Base-by-base conservation (phyloP, 169 alveolate species). In the Plasmodium vinckei region DNA sequence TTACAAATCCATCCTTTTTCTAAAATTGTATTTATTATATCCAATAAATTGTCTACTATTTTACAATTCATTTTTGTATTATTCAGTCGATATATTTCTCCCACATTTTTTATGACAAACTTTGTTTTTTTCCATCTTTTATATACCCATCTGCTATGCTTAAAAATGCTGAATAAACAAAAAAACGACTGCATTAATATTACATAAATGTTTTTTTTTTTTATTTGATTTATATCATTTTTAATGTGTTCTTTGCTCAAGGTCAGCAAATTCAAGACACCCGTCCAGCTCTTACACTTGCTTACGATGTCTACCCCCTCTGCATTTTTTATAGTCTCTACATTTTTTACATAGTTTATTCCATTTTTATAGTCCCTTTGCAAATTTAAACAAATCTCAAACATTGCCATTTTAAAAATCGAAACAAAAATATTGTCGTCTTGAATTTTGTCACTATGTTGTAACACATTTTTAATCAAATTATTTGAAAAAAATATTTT, bases 121-220 rank as follows among this genome's bases (percentile, higher is more conserved):
- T 57, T 57, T 19, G 17, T 65, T 15, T 15, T 75, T 46, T 6
- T 13, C 19, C 15, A 5, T 42, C 27, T 15, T 15, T 59, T 12
- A 60, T 15, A 57, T 13, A 19, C 33, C 33, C 21, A 10, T 15
- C 17, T 59, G 15, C 49, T 61, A 19, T 21, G 19, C 23, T 39
- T 64, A 64, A 54, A 59, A n/a, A 79, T 51, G 33, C 51, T 10
- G 42, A 53, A n/a, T 53, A 79, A 64, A 53, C 67, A 65, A 57
- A 79, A 70, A 79, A 79, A 49, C 19, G n/a, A 64, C 13, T 79
- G 60, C 70, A 65, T 65, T 42, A 79, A 51, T 49, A 65, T 42
- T 39, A 25, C 12, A 59, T 79, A 79, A 2, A 79, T 13, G 23
- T 79, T 17, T 60, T 65, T 79, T 42, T 47, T 79, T 49, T 70